Evolutionary conservation across 176 grass and related monocot species (phyloP).

Genomic region (Pharus latifolius): DNA sequence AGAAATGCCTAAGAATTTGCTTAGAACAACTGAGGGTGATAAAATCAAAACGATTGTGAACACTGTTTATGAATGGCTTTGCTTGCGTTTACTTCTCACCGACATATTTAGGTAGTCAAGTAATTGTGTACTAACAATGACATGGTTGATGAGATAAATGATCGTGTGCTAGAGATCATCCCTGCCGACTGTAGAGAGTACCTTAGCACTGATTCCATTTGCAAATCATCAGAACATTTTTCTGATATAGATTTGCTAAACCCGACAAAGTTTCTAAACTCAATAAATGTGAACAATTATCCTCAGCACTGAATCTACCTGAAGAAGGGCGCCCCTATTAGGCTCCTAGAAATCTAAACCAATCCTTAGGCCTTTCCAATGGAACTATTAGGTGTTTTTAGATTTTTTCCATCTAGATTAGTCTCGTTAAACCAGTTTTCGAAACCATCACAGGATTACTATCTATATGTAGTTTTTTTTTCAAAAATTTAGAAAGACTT

Average conservation of each 20-base stretch:
- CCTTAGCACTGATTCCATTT: background rate
- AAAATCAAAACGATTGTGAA: background rate
- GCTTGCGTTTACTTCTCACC: fast-evolving
- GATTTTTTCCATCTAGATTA: no score
- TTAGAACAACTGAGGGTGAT: background rate
- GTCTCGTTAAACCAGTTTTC: no score
- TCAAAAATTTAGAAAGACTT: no score
- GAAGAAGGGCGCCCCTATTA: background rate
- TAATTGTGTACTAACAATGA: slow-evolving; percentile 7
- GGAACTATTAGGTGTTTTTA: no score
- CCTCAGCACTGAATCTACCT: background rate
- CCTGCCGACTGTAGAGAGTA: background rate
- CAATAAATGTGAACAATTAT: background rate
- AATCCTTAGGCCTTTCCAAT: background rate
- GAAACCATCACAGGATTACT: no score
- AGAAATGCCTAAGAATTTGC: background rate
- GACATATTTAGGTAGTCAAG: background rate
- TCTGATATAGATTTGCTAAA: background rate
- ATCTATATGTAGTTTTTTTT: no score
- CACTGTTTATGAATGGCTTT: background rate
- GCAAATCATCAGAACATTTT: background rate
- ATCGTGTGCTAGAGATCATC: background rate
- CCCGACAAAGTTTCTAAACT: background rate
- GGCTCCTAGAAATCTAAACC: background rate
- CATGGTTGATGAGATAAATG: background rate